phyloP scores from a whole-genome alignment of 768 basidiomycete genomes.

The Panellus pusillus region DNA sequence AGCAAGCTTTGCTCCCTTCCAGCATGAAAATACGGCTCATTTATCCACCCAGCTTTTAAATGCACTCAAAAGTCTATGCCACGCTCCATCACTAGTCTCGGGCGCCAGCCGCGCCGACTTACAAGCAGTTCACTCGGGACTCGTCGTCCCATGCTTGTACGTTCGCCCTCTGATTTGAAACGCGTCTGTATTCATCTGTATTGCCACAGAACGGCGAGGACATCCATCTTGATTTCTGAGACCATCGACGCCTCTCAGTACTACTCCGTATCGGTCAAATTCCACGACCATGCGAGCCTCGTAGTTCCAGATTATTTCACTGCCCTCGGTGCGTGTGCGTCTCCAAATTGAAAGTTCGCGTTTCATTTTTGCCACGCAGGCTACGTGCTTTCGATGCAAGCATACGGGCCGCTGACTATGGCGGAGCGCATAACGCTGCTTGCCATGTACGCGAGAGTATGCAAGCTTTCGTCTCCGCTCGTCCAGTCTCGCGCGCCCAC shows the following conservation, averaged over 20 bases:
- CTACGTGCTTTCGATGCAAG: slow-evolving; percentile 10
- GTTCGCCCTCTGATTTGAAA: neutral
- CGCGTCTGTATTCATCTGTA: neutral
- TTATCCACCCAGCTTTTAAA: slow-evolving; percentile 4
- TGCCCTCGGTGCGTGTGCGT: slow-evolving; percentile 6
- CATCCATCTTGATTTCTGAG: slow-evolving; percentile 1
- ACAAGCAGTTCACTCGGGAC: neutral
- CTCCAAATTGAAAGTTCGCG: neutral
- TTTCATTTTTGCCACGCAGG: neutral
- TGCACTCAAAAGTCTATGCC: slow-evolving; percentile 6
- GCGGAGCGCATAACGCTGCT: slow-evolving; percentile 8
- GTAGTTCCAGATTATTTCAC: slow-evolving; percentile 12
- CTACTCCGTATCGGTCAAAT: slow-evolving; percentile 4
- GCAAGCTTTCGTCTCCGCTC: slow-evolving; percentile 9
- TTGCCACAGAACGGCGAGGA: neutral
- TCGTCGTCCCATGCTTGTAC: slow-evolving; percentile 14
- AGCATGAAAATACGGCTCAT: neutral
- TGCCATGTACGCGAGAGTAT: slow-evolving; percentile 14
- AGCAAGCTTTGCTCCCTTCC: neutral
- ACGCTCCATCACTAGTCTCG: neutral
- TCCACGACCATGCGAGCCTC: slow-evolving; percentile 13
- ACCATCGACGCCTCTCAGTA: neutral
- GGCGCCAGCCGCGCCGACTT: slow-evolving; percentile 1
- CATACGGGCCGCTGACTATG: neutral
- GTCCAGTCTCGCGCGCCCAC: slow-evolving; percentile 16